phyloP scores from a whole-genome alignment of 2,329 filamentous ascomycete genomes.

The Epichloe sylvatica region DNA sequence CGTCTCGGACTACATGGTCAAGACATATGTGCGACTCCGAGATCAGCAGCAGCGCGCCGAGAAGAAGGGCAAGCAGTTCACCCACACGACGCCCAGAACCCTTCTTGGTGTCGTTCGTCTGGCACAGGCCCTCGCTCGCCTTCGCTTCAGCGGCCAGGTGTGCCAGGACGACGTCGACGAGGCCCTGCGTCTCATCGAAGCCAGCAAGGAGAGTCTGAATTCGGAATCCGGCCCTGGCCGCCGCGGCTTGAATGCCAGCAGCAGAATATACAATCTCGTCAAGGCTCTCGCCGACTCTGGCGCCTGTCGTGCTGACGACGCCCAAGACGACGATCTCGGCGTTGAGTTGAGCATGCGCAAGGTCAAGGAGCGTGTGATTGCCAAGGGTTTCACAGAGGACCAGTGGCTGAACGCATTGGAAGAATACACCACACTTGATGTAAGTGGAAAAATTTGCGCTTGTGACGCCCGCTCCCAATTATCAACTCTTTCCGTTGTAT shows the following conservation, averaged over 20 bases:
- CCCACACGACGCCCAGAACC: constrained; percentile 86
- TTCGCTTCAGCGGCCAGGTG: constrained; percentile 76
- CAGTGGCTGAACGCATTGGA: constrained; percentile 78
- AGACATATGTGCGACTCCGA: constrained; percentile 88
- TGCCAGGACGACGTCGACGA: constrained; percentile 91
- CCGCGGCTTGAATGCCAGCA: constrained; percentile 65
- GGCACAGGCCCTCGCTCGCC: constrained; percentile 80
- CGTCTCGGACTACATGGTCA: constrained; percentile 92
- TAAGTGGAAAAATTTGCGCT: constrained; percentile 36
- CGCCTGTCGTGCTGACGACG: constrained; percentile 63
- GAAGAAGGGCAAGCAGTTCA: constrained; percentile 80
- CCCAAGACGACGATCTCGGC: constrained; percentile 38
- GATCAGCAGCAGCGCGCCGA: constrained; percentile 87
- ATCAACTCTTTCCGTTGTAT: no score
- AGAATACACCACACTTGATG: constrained; percentile 77
- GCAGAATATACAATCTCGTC: constrained; percentile 90
- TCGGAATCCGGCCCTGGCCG: constrained; percentile 47
- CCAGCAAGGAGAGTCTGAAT: constrained; percentile 82
- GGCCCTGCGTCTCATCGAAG: constrained; percentile 77
- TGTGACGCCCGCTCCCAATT: no score
- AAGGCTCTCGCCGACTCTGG: constrained; percentile 75
- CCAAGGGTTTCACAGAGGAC: constrained; percentile 92
- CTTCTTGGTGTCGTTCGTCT: constrained; percentile 85
- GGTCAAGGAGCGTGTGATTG: constrained; percentile 81
- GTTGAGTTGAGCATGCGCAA: constrained; percentile 72